Percentiles rank a stretch among this genome's conserved stretches.
phyloP scores from a whole-genome alignment of 2,329 filamentous ascomycete species.

The Verticillium nubilum region DNA sequence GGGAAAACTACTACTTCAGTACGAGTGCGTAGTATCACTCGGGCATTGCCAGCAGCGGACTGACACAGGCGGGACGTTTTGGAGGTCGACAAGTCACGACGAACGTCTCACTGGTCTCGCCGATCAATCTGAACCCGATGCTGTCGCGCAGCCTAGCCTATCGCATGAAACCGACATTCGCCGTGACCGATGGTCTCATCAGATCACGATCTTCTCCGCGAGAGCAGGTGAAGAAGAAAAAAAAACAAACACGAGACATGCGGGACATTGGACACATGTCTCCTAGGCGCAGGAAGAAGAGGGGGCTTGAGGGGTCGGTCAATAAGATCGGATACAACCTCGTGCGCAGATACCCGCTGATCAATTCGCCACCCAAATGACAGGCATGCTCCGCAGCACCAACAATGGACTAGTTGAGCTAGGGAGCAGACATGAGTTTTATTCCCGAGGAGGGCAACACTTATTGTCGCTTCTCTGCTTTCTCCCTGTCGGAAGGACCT shows the following conservation, averaged over 20 bases:
- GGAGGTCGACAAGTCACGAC: neutral
- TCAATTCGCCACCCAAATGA: too few relatives aligned
- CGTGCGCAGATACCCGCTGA: too few relatives aligned
- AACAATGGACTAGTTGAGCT: too few relatives aligned
- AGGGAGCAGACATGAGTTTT: too few relatives aligned
- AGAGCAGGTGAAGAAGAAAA: neutral
- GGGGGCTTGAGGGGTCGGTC: too few relatives aligned
- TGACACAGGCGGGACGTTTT: neutral
- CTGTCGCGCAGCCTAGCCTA: neutral
- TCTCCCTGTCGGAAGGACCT: too few relatives aligned
- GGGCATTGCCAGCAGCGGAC: neutral
- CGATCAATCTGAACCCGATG: neutral
- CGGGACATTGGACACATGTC: too few relatives aligned
- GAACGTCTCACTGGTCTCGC: neutral
- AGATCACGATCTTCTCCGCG: neutral
- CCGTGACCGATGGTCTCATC: neutral
- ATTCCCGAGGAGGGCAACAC: too few relatives aligned
- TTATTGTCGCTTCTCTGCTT: too few relatives aligned
- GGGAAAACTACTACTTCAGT: slow-evolving; percentile 96
- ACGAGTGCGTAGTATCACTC: slow-evolving; percentile 36
- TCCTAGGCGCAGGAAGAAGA: too few relatives aligned
- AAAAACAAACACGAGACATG: neutral
- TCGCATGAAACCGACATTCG: neutral
- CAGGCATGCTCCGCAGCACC: too few relatives aligned
- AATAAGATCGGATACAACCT: too few relatives aligned